These are phyloP conservation scores for Morella rubra DNA, from an alignment of 306 rosid genomes.

Conservation along the genomic window DNA sequence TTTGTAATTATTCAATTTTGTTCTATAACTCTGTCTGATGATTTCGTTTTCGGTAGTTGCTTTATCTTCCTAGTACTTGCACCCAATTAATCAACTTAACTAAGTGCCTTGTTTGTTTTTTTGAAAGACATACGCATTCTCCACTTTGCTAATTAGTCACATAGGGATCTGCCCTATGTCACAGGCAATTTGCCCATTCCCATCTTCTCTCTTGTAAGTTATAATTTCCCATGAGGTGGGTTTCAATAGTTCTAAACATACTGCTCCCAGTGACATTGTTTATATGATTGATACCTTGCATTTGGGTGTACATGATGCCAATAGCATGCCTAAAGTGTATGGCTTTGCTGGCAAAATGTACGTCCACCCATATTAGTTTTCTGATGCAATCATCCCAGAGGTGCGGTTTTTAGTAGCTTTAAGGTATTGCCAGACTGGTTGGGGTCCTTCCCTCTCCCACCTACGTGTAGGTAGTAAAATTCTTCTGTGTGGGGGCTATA, in stretches of 20 bases:
- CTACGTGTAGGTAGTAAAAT: slow-evolving; percentile 25
- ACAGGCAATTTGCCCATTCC: neutral
- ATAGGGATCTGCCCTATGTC: neutral
- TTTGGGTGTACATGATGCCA: slow-evolving; percentile 18
- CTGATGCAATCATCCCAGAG: slow-evolving; percentile 30
- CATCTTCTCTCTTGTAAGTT: neutral
- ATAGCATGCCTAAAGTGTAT: slow-evolving; percentile 12
- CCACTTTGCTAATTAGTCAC: neutral
- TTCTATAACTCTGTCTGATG: neutral
- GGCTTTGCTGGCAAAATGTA: slow-evolving; percentile 20
- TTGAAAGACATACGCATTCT: neutral
- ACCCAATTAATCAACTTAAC: neutral
- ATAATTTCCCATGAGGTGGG: neutral
- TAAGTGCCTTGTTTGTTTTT: too few species aligned
- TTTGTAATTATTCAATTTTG: slow-evolving; percentile 24
- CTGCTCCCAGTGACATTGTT: slow-evolving; percentile 11
- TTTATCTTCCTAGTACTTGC: neutral
- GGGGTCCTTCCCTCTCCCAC: slow-evolving; percentile 16
- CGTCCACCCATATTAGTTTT: slow-evolving; percentile 26
- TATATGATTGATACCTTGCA: slow-evolving; percentile 20
- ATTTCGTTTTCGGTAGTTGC: neutral
- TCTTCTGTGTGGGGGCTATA: neutral
- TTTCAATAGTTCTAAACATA: slow-evolving; percentile 14
- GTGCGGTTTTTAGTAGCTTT: slow-evolving; percentile 24
- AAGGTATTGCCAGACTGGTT: slow-evolving; percentile 39